Evolutionary conservation across 768 basidiomycete species (phyloP), one percentile per base, ranked within the genome.

Genomic region (Lanmaoa rubissima): DNA sequence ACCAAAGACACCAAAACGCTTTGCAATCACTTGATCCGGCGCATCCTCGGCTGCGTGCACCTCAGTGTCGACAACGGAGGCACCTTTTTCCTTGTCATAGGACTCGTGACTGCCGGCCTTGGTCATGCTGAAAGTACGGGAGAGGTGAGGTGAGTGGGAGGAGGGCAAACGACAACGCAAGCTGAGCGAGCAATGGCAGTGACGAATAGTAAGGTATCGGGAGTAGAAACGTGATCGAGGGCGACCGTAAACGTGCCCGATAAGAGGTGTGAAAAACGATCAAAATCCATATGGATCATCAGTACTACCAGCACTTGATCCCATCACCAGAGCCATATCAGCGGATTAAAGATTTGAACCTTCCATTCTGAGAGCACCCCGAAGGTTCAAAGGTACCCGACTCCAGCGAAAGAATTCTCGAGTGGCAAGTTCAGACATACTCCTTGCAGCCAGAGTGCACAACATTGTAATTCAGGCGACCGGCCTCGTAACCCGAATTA

Each of bases 1-100:
- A 1, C 69, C 70, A 35, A 71, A 54, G 32, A 46, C 54, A 36
- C 70, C 65, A 48, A 72, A 77, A 16, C 73, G 66, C 28, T 60
- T 59, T 19, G 60, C 64, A 26, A 75, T 66, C 14, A 61, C 65
- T 44, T 59, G 42, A 36, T 72, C 72, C 0, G 66, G 74, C 2
- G 65, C 63, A 31, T 57, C 62, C 39, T 75, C 74, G 26, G 46
- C 47, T 12, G 47, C 28, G n/a, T 47, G 38, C 11, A 38, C 31
- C 19, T 59, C 44, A 9, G 47, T 7, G 36, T 39, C 40, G 26
- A 48, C 51, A 14, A 24, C 12, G 14, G 21, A 7, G 19, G n/a
- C 14, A 24, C 34, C 64, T 38, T 61, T 64, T 52, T 73, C 69
- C 42, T 52, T 54, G 44, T 69, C 69, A 13, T 61, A 46, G 6